Percentiles rank a stretch among this genome's conserved stretches.
These are phyloP conservation scores for Ogataea populi-albae DNA, from an alignment of 805 yeast genomes.

Conservation along the genomic window DNA sequence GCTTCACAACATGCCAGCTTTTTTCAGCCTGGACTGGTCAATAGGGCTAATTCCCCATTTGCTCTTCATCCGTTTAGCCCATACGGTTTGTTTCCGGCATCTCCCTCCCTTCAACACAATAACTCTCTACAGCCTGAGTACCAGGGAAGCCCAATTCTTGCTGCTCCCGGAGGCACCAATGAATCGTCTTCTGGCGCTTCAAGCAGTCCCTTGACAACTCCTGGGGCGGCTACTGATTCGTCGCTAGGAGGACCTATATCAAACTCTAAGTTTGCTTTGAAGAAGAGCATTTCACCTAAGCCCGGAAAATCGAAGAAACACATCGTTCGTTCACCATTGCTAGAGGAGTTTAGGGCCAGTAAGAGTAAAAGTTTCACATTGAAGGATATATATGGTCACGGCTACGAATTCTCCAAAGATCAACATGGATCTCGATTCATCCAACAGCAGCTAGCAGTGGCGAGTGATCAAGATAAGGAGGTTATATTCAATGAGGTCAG, in stretches of 20 bases:
- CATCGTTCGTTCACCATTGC: constrained; percentile 69
- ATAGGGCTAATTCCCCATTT: constrained; percentile 35
- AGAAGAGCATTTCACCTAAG: constrained; percentile 23
- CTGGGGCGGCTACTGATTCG: too few species aligned
- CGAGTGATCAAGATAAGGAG: constrained; percentile 69
- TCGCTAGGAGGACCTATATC: too few species aligned
- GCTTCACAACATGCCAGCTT: constrained; percentile 15
- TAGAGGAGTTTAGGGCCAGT: constrained; percentile 81
- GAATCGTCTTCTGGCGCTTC: too few species aligned
- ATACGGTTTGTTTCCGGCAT: constrained; percentile 31
- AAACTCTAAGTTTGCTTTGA: constrained; percentile 8
- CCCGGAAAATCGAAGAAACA: constrained; percentile 34
- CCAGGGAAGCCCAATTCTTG: too few species aligned
- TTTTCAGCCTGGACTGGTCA: constrained; percentile 23
- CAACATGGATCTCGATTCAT: constrained; percentile 97
- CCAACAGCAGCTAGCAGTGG: constrained; percentile 75
- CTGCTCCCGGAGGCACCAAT: too few species aligned
- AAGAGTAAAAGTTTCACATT: constrained; percentile 58
- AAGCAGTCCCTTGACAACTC: too few species aligned
- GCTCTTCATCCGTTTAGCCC: constrained; percentile 52
- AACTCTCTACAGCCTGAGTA: not conserved
- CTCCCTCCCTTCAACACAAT: not conserved
- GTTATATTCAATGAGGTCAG: constrained; percentile 81
- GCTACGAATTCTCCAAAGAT: constrained; percentile 88
- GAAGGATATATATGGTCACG: constrained; percentile 79